Conservation (phyloP, 192 early-diverging fungal species). For the Mycoemilia scoparia region DNA sequence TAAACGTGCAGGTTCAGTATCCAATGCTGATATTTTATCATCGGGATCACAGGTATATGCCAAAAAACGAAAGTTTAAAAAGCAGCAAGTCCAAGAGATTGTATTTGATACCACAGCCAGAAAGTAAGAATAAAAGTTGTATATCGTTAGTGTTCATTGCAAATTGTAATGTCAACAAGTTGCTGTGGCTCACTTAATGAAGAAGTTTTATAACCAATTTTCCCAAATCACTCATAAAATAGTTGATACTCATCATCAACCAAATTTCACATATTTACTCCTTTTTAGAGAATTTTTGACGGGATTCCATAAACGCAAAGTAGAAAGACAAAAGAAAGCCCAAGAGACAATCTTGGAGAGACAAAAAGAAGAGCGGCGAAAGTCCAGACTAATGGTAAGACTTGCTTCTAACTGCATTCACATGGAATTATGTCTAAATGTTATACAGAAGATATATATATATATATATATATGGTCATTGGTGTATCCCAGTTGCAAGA, state of each 20-base stretch:
- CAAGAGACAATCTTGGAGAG: no score
- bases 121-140: slow-evolving; percentile 18
- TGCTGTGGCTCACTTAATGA: no score
- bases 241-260: neutral
- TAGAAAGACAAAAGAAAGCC: slow-evolving; percentile 44
- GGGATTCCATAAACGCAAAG: slow-evolving; percentile 62
- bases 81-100: slow-evolving; percentile 40
- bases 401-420: no score
- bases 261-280: neutral
- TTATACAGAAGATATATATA: no score
- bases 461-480: no score
- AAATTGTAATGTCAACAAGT: neutral
- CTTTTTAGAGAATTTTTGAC: slow-evolving; percentile 41
- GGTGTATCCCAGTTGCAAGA: slow-evolving; percentile 21
- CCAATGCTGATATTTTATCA: slow-evolving; percentile 39
- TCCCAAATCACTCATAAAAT: no score
- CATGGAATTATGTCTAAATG: no score
- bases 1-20: no score
- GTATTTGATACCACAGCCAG: slow-evolving; percentile 43
- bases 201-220: no score
- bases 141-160: neutral
- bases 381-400: no score
- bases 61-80: slow-evolving; percentile 45
- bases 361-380: no score
- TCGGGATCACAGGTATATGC: slow-evolving; percentile 41